These are phyloP conservation scores for Xylariaceae sp. DNA, from an alignment of 2,329 filamentous ascomycete species.

Conservation along the genomic window DNA sequence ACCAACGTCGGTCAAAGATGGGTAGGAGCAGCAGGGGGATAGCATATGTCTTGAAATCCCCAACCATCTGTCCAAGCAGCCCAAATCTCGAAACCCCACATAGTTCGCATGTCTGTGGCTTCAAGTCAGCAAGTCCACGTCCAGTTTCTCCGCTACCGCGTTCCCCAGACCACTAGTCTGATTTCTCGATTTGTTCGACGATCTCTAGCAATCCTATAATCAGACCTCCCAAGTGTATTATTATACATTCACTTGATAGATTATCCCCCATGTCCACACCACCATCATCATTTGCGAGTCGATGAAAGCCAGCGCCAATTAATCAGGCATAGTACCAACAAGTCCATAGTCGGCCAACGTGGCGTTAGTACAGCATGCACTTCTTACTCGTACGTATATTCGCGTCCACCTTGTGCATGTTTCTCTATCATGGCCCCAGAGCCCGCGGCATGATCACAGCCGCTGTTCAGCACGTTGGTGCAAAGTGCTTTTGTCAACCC, in stretches of 20 bases:
- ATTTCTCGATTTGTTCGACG: conserved; percentile 2
- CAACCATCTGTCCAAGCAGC: conserved; percentile 8
- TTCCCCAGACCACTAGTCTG: conserved; percentile 4
- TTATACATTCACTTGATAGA: background rate
- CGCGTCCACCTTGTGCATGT: background rate
- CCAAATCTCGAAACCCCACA: conserved; percentile 8
- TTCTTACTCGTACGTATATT: background rate
- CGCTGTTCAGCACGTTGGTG: background rate
- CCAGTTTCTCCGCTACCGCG: background rate
- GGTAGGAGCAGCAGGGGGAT: conserved; percentile 17
- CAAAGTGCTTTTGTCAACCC: background rate
- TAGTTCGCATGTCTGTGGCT: conserved; percentile 22
- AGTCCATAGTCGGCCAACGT: background rate
- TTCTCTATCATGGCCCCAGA: background rate
- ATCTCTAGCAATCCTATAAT: background rate
- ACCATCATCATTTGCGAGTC: conserved; percentile 9
- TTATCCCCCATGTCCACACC: conserved; percentile 32
- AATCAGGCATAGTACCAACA: background rate
- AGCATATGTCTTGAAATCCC: background rate
- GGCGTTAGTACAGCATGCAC: too few relatives aligned
- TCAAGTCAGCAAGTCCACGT: conserved; percentile 1
- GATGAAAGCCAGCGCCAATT: background rate
- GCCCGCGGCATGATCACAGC: background rate
- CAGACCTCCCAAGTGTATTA: too few relatives aligned
- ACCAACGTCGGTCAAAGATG: conserved; percentile 18